These are phyloP conservation scores for Physcomitrellopsis africana DNA, from an alignment of 225 moss, liverwort and hornwort genomes.

Conservation along the genomic window DNA sequence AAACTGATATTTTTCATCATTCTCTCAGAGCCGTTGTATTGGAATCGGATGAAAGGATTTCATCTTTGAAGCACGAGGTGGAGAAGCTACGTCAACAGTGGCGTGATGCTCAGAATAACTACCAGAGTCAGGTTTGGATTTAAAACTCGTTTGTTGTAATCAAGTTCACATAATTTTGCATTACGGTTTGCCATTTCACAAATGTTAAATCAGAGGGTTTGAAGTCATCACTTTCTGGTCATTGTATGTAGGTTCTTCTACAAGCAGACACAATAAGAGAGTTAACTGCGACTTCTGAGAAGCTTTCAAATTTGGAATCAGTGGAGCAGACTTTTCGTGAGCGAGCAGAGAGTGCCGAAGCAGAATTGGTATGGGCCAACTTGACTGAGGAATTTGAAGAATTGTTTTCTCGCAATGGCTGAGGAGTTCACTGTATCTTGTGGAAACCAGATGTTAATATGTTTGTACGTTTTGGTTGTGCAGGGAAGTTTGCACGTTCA, in stretches of 20 bases:
- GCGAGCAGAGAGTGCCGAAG: slow-evolving; percentile 89
- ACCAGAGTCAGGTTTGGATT: slow-evolving; percentile 86
- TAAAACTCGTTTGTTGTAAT: slow-evolving; percentile 15
- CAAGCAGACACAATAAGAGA: slow-evolving; percentile 95
- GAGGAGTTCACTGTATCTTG: slow-evolving; percentile 1
- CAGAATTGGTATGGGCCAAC: slow-evolving; percentile 71
- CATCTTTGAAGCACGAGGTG: slow-evolving; percentile 72
- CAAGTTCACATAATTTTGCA: slow-evolving; percentile 16
- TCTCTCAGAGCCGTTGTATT: slow-evolving; percentile 55
- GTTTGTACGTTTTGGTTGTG: slow-evolving; percentile 14
- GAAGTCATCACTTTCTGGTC: slow-evolving; percentile 2
- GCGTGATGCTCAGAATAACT: slow-evolving; percentile 96
- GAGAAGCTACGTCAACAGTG: slow-evolving; percentile 87
- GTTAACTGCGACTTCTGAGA: slow-evolving; percentile 71
- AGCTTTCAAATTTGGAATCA: slow-evolving; percentile 65
- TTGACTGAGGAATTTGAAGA: slow-evolving; percentile 8
- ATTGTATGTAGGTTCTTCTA: slow-evolving; percentile 70
- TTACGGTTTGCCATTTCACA: background rate
- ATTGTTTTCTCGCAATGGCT: background rate
- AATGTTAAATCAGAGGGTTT: background rate
- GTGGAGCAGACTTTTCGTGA: slow-evolving; percentile 65
- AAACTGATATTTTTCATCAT: background rate
- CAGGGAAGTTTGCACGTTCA: slow-evolving; percentile 80
- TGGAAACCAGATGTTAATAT: slow-evolving; percentile 12
- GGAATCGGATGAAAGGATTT: slow-evolving; percentile 68